A percentile compares a stretch with the other conserved stretches of the same genome.
phyloP scores from a whole-genome alignment of 148 eudicot species.

The Fagopyrum homotropicum region DNA sequence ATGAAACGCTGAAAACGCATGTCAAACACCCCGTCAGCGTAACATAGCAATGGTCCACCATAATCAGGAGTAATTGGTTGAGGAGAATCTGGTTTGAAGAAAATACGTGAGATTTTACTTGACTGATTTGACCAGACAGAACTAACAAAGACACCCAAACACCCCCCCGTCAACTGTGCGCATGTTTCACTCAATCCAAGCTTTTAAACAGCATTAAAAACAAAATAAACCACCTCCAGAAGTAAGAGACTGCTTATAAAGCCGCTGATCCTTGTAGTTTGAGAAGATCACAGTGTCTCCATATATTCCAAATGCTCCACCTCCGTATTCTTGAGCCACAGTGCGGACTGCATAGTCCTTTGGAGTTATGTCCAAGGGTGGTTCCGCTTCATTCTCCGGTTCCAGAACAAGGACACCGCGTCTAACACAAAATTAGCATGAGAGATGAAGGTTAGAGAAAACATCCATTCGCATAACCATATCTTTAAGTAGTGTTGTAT shows the following conservation, averaged over 20 bases:
- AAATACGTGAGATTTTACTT: background rate
- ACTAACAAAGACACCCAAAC: background rate
- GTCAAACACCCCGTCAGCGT: constrained; percentile 78
- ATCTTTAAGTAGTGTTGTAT: background rate
- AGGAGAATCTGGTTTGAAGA: constrained; percentile 39
- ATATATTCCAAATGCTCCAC: constrained; percentile 71
- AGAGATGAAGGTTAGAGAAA: background rate
- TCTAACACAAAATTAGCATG: constrained; percentile 23
- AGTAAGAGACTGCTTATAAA: constrained; percentile 47
- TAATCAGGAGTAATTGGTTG: constrained; percentile 69
- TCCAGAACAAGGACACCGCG: constrained; percentile 67
- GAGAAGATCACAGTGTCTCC: constrained; percentile 53
- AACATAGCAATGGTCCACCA: constrained; percentile 56
- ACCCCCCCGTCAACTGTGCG: background rate
- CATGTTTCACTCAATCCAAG: background rate
- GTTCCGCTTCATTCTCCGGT: constrained; percentile 41
- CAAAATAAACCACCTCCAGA: constrained; percentile 33
- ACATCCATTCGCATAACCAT: background rate
- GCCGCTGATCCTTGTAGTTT: constrained; percentile 73
- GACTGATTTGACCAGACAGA: background rate
- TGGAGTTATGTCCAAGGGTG: constrained; percentile 59
- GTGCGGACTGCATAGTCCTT: constrained; percentile 75
- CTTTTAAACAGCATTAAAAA: background rate
- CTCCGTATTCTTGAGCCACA: constrained; percentile 90
- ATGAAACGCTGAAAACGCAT: constrained; percentile 47